A percentile compares a stretch with the other conserved stretches of the same genome.
phyloP scores from a whole-genome alignment of 2,329 filamentous ascomycete genomes.

The Stromatinia cepivora region DNA sequence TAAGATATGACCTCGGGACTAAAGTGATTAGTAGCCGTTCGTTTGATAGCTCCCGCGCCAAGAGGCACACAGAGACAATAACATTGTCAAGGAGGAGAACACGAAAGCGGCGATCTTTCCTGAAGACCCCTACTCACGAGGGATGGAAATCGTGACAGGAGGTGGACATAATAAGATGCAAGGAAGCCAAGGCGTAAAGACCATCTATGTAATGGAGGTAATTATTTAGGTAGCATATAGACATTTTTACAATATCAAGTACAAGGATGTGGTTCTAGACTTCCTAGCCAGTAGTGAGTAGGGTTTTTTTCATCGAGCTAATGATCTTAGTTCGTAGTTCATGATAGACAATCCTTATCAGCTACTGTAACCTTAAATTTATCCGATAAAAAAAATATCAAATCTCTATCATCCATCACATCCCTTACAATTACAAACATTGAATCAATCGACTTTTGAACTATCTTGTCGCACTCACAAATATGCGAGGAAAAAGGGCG shows the following conservation, averaged over 20 bases:
- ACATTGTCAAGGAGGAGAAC: neutral
- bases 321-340: conserved; percentile 9
- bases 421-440: conserved; percentile 4
- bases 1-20: neutral
- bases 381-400: conserved; percentile 24
- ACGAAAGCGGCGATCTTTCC: neutral
- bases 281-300: neutral
- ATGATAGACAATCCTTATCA: conserved; percentile 29
- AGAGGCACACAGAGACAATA: neutral
- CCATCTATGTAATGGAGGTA: neutral
- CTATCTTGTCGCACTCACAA: conserved; percentile 35
- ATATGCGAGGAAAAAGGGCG: conserved; percentile 66
- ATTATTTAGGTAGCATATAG: conserved; percentile 10
- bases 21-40: neutral
- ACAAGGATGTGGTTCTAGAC: conserved; percentile 6
- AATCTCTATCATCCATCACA: conserved; percentile 9
- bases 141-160: neutral
- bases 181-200: neutral
- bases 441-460: neutral
- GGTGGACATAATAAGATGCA: neutral
- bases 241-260: neutral
- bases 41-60: neutral
- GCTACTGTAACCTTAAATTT: conserved; percentile 26
- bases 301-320: neutral
- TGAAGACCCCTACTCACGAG: neutral